These are phyloP conservation scores for Emergomyces pasteurianus DNA, from an alignment of 2,329 filamentous ascomycete genomes.

Conservation along the genomic window DNA sequence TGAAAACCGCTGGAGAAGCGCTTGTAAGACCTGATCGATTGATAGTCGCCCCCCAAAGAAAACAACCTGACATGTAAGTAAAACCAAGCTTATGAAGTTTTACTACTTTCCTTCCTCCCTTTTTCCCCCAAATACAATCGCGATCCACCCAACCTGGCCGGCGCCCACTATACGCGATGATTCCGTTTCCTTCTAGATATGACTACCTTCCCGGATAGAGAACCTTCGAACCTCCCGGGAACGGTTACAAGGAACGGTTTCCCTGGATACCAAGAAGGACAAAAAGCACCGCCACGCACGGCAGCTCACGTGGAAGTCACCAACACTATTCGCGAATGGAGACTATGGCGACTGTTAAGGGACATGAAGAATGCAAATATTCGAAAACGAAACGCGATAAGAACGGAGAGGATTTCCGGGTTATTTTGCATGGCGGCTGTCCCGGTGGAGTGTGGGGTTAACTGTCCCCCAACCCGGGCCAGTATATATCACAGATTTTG, in stretches of 20 bases:
- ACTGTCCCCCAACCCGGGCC: background rate
- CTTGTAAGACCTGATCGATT: slow-evolving; percentile 73
- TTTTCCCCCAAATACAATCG: background rate
- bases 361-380: slow-evolving; percentile 61
- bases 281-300: slow-evolving; percentile 35
- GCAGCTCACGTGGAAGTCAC: slow-evolving; percentile 54
- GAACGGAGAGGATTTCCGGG: slow-evolving; percentile 51
- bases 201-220: slow-evolving; percentile 70
- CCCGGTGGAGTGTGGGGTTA: slow-evolving; percentile 65
- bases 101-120: background rate
- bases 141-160: background rate
- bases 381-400: slow-evolving; percentile 42
- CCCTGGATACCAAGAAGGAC: slow-evolving; percentile 49
- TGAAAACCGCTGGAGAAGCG: slow-evolving; percentile 66
- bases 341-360: slow-evolving; percentile 84
- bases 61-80: slow-evolving; percentile 73
- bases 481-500: no score
- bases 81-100: slow-evolving; percentile 16
- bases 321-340: slow-evolving; percentile 68
- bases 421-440: slow-evolving; percentile 85
- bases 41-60: slow-evolving; percentile 71
- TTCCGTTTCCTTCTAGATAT: slow-evolving; percentile 39
- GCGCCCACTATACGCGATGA: background rate
- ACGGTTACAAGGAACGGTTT: slow-evolving; percentile 55
- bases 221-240: slow-evolving; percentile 77